Conservation (phyloP, 768 basidiomycete species). For the Rhodotorula babjevae region DNA sequence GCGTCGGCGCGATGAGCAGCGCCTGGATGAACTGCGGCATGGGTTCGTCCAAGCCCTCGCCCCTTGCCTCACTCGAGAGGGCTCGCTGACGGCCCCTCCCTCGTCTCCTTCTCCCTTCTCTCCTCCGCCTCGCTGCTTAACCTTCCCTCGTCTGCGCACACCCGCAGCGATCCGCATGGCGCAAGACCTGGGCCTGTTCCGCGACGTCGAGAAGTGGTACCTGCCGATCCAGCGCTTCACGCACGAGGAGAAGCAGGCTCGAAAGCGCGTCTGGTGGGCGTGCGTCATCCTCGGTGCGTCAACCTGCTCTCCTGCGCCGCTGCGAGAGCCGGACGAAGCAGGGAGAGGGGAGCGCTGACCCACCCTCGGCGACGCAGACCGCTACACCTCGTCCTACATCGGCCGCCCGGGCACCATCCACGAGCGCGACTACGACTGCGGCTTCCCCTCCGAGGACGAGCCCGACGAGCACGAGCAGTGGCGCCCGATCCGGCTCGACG, state of each 20-base stretch:
- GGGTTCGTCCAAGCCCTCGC: not conserved
- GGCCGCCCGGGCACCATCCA: conserved; percentile 39
- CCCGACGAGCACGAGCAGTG: conserved; percentile 46
- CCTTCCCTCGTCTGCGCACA: too few relatives aligned
- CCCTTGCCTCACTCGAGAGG: not conserved
- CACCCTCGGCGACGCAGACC: too few relatives aligned
- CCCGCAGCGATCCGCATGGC: conserved; percentile 70
- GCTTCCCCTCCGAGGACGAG: conserved; percentile 43
- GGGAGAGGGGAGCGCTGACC: too few relatives aligned
- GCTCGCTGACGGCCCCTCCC: too few relatives aligned
- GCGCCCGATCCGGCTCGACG: conserved; percentile 42
- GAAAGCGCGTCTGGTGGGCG: conserved; percentile 46
- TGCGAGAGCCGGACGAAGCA: too few relatives aligned
- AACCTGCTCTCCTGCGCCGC: too few relatives aligned
- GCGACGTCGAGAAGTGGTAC: conserved; percentile 43
- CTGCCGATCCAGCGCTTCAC: conserved; percentile 41
- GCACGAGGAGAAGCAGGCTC: conserved; percentile 45
- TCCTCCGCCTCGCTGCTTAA: too few relatives aligned
- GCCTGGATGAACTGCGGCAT: conserved; percentile 74
- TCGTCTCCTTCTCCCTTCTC: too few relatives aligned
- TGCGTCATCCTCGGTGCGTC: conserved; percentile 42
- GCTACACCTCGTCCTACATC: conserved; percentile 34
- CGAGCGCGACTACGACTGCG: conserved; percentile 46
- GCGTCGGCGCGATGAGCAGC: conserved; percentile 78
- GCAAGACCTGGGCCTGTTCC: conserved; percentile 43